Evolutionary conservation across 148 eudicot genomes (phyloP), one percentile per base, ranked within the genome.

Genomic region (Chenopodium quinoa): DNA sequence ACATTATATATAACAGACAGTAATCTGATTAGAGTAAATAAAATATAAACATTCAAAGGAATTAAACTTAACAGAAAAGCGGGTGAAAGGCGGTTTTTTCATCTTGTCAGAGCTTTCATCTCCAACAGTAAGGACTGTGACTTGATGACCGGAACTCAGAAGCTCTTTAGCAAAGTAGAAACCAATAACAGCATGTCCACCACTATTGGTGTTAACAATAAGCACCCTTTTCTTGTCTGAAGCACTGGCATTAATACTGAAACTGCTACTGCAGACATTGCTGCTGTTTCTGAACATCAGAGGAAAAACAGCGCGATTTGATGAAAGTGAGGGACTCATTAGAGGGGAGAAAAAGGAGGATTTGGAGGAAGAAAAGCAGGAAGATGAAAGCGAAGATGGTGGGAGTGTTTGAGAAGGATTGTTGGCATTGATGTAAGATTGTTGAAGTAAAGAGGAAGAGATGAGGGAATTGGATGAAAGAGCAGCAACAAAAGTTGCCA

Each of bases 161-260:
- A 94, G 98, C 83, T 93, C 90, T 77, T 96, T 93, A 1, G 99
- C 97, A 80, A 96, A 96, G 87, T 93, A 91, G 81, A 93, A 96
- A 0, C 99, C 99, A 75, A 96, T 96, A 54, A 93, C 92, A 37
- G 99, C 95, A 86, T 96, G 99, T 12, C 97, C 99, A 75, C 97
- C 97, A 75, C 95, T 91, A 81, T 93, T 90, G 4, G 95, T 91
- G 76, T 92, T 95, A 44, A 95, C 90, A 69, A 95, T 90, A 1
- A 93, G 90, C 77, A 93, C 97, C 67, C 88, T 92, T 87, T 93
- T 91, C 93, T 89, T 94, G 72, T 89, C 91, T 56, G 87, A 79
- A 50, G 76, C 7, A 72, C 73, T 72, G 71, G 88, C 91, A 74
- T 72, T 89, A 77, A 88, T 79, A 29, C 83, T 84, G 79, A 86